Evolutionary conservation across 2,329 filamentous ascomycete genomes (phyloP), one percentile per base, ranked within the genome.

Genomic region (Cladosporium colombiae): DNA sequence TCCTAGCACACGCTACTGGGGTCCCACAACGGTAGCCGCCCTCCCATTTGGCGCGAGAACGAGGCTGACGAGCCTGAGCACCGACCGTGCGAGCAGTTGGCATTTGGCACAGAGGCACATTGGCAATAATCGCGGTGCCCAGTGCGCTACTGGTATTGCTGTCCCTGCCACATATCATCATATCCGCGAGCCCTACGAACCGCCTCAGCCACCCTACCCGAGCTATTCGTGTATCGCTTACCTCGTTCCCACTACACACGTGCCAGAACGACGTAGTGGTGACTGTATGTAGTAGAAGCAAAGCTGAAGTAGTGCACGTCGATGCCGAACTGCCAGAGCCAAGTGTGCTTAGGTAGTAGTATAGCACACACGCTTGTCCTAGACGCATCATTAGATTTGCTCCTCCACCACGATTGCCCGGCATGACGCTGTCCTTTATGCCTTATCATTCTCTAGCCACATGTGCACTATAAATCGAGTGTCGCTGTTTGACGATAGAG

Each of bases 151-250:
- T 33, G 14, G 31, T 57, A 57, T 57, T 57, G 23, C 55, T 57
- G 31, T 57, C 55, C 55, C 55, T 57, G 55, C 55, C 55, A 57
- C 55, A 35, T 35, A 57, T 37, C 29, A 23, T 33, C 55, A n/a
- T 31, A 55, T 29, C 27, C 52, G 27, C 8, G 52, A 55, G 52
- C 52, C 52, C 52, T 55, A 55, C 52, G 5, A 46, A 46, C 52
- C 52, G 52, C 27, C 27, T 31, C 52, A 55, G 52, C 52, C 52
- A 55, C 52, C 10, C 27, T 55, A n/a, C 14, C 16, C 52, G 27
- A 31, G 27, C 52, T 55, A 55, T 55, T 55, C 31, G 29, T 33
- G 52, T 46, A 46, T 55, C 52, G 52, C 27, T 55, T 29, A 21
- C 52, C n/a, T 31, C 52, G 29, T 29, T 55, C 23, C 18, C 13